A percentile compares a stretch with the other conserved stretches of the same genome.
Evolutionary conservation across 257 asterid genomes (phyloP).

Genomic region (Nicotiana sylvestris): DNA sequence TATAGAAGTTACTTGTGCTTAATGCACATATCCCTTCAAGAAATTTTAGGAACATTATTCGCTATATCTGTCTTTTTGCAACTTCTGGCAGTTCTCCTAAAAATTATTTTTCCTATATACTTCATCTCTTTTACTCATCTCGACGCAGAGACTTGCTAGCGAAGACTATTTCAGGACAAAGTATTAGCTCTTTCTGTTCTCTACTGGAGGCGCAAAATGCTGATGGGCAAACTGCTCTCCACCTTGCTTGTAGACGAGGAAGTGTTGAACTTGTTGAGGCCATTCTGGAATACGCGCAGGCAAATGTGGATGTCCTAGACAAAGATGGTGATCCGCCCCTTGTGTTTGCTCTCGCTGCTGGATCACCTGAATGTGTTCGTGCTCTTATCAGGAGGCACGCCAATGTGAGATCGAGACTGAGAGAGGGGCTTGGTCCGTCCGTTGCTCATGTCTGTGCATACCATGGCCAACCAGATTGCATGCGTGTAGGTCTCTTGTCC

Average conservation of each 20-base stretch:
- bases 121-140: constrained; percentile 16
- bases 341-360: constrained; percentile 97
- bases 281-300: constrained; percentile 71
- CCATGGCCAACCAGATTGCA: constrained; percentile 99
- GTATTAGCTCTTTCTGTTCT: constrained; percentile 35
- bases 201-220: constrained; percentile 84
- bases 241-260: constrained; percentile 95
- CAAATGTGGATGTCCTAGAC: constrained; percentile 85
- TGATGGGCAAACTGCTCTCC: constrained; percentile 98
- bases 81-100: neutral
- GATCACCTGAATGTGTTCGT: constrained; percentile 93
- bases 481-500: constrained; percentile 64
- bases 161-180: constrained; percentile 47
- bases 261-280: constrained; percentile 86
- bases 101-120: constrained; percentile 10
- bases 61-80: neutral
- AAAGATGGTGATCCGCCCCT: constrained; percentile 99
- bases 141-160: constrained; percentile 65
- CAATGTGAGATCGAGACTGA: constrained; percentile 82
- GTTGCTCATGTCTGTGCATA: constrained; percentile 99
- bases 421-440: constrained; percentile 98
- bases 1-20: neutral
- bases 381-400: constrained; percentile 80
- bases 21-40: constrained; percentile 6
- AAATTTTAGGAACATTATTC: neutral